Conservation (phyloP, 2,329 filamentous ascomycete species). For the Aspergillus sp. region DNA sequence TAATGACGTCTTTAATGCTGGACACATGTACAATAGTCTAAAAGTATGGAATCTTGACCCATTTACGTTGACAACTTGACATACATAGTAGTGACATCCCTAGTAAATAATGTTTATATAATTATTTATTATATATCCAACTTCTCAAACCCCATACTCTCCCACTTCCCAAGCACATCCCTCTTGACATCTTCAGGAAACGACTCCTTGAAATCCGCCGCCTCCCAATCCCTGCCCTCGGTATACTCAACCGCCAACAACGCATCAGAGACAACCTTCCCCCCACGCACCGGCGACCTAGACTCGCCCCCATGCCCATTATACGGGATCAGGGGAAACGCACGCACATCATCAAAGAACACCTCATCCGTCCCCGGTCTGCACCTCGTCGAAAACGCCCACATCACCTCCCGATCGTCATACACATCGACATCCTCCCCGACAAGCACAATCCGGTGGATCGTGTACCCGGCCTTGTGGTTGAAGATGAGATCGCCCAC, state of each 20-base stretch:
- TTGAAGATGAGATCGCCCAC: constrained; percentile 46
- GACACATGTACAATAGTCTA: too few relatives aligned
- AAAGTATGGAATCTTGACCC: too few relatives aligned
- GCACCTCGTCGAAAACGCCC: constrained; percentile 51
- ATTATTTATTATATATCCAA: background rate
- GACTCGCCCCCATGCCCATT: constrained; percentile 44
- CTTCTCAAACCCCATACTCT: constrained; percentile 27
- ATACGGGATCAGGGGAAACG: constrained; percentile 50
- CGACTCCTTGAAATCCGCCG: constrained; percentile 33
- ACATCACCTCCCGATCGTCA: constrained; percentile 48
- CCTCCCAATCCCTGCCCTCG: constrained; percentile 30
- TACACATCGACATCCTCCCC: constrained; percentile 54
- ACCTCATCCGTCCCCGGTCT: constrained; percentile 46
- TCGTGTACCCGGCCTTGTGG: constrained; percentile 44
- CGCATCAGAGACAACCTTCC: constrained; percentile 50
- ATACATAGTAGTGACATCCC: too few relatives aligned
- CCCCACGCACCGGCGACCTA: constrained; percentile 32
- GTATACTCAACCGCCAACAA: constrained; percentile 47
- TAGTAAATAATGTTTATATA: too few relatives aligned
- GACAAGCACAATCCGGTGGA: constrained; percentile 48
- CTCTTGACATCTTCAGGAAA: constrained; percentile 43
- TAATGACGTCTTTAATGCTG: too few relatives aligned
- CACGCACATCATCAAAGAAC: constrained; percentile 46
- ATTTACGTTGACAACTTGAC: too few relatives aligned
- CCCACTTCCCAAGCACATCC: constrained; percentile 40